Evolutionary conservation across 2,329 filamentous ascomycete genomes (phyloP), one percentile per base, ranked within the genome.

Genomic region (Drechslera avenae): DNA sequence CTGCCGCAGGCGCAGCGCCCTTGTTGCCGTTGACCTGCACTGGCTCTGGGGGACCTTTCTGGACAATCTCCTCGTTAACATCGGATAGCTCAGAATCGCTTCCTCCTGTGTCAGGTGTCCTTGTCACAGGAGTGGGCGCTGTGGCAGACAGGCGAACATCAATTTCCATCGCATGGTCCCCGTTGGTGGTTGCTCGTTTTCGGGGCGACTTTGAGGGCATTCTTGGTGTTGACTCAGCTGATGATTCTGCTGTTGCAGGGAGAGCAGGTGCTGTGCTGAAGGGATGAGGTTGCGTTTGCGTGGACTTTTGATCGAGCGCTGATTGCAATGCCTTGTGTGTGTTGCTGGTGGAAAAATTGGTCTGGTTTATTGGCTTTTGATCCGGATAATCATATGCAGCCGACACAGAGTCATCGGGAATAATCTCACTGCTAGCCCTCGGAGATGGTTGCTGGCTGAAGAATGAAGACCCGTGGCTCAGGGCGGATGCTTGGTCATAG

Each of bases 11-110:
- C n/a, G 41, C 56, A 40, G 52, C 43, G 3, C 36, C 37, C 23
- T 23, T 23, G 23, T 23, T 23, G 23, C 63, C 65, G 32, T 71
- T 71, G 12, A 48, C 50, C 19, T 63, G 59, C 21, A 59, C 49
- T 17, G 64, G 66, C 39, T 69, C 65, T 19, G 70, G 69, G 7
- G 69, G 67, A 1, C 66, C 67, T 40, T 69, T 69, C 37, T 71
- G 64, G 12, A 73, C 64, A 31, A 73, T 72, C 30, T 73, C 70
- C 54, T 73, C 71, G 28, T 73, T 71, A 36, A 73, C 69, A 8
- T 73, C 71, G 4, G 69, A 73, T 4, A 73, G 61, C 35, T 71
- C 71, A 33, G 70, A 73, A 53, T 73, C 71, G 37, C 65, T 71
- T 7, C 50, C 61, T 33, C 52, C 68, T 37, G 59, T 60, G 19